A percentile compares a stretch with the other conserved stretches of the same genome.
Evolutionary conservation across 2,329 filamentous ascomycete species (phyloP).

Genomic region (Neofusicoccum kwambonambiense): DNA sequence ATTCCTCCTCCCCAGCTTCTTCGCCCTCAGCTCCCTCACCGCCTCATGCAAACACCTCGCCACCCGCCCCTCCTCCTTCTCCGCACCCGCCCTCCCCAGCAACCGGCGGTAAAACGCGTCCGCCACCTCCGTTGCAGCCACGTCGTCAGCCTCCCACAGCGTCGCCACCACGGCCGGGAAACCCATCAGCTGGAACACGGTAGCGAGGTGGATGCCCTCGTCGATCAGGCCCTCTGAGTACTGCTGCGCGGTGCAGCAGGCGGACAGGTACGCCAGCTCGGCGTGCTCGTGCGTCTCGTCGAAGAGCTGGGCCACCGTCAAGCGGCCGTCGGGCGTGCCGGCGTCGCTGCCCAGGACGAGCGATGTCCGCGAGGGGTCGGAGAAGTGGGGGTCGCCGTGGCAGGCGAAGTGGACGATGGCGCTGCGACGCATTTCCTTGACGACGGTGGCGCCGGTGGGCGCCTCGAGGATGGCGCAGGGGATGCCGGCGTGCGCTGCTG

Average conservation of each 20-base stretch:
- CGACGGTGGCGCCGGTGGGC: not conserved
- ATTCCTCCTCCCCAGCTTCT: not conserved
- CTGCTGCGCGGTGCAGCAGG: slow-evolving; percentile 38
- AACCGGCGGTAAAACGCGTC: slow-evolving; percentile 24
- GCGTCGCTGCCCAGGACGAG: not conserved
- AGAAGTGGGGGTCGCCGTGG: slow-evolving; percentile 21
- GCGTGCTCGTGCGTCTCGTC: slow-evolving; percentile 16
- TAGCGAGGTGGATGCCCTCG: slow-evolving; percentile 37
- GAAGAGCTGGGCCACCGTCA: not conserved
- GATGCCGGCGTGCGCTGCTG: not conserved
- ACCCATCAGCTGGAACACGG: slow-evolving; percentile 38
- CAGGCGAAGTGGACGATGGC: slow-evolving; percentile 25
- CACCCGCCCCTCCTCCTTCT: not conserved
- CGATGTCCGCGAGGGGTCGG: slow-evolving; percentile 22
- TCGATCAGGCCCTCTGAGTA: slow-evolving; percentile 25
- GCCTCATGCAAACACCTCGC: slow-evolving; percentile 18
- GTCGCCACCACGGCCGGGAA: slow-evolving; percentile 37
- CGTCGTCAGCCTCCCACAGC: slow-evolving; percentile 32
- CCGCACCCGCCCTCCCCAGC: slow-evolving; percentile 5
- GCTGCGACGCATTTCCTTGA: slow-evolving; percentile 11
- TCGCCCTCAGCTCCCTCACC: slow-evolving; percentile 17
- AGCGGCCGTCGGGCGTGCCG: not conserved
- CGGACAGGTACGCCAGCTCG: slow-evolving; percentile 37
- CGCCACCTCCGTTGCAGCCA: slow-evolving; percentile 26
- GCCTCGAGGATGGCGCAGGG: not conserved